phyloP scores from a whole-genome alignment of 2,329 filamentous ascomycete genomes.

The Neonectria ditissima region DNA sequence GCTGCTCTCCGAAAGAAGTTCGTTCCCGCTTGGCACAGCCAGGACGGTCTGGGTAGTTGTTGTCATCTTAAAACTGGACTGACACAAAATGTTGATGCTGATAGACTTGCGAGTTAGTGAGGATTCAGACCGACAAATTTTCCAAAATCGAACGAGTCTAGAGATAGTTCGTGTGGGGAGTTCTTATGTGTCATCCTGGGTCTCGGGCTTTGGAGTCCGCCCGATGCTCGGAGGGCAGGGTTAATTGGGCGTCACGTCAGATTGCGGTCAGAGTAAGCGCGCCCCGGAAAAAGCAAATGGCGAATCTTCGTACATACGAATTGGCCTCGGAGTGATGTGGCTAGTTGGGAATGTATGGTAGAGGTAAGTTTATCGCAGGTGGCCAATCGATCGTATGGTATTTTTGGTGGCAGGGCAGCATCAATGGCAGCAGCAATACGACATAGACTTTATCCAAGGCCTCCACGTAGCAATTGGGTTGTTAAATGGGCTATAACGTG shows the following conservation, averaged over 20 bases:
- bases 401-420: background rate
- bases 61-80: background rate
- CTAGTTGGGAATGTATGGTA: background rate
- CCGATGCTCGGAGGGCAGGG: slow-evolving; percentile 8
- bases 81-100: background rate
- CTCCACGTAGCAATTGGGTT: too few relatives aligned
- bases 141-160: background rate
- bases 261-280: background rate
- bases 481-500: too few relatives aligned
- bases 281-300: background rate
- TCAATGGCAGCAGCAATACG: background rate
- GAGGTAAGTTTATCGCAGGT: background rate
- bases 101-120: background rate
- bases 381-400: background rate
- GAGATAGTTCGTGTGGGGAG: background rate
- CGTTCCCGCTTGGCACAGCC: slow-evolving; percentile 7
- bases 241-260: background rate
- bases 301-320: background rate
- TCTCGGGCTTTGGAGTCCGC: background rate
- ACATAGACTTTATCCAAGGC: too few relatives aligned
- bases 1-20: slow-evolving; percentile 9
- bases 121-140: background rate
- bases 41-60: slow-evolving; percentile 16
- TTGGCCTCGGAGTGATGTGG: background rate
- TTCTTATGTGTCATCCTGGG: background rate